Evolutionary conservation across 1,139 yeast genomes (phyloP), one percentile per base, ranked within the genome.

Genomic region (Entelexis sorbosivorans): DNA sequence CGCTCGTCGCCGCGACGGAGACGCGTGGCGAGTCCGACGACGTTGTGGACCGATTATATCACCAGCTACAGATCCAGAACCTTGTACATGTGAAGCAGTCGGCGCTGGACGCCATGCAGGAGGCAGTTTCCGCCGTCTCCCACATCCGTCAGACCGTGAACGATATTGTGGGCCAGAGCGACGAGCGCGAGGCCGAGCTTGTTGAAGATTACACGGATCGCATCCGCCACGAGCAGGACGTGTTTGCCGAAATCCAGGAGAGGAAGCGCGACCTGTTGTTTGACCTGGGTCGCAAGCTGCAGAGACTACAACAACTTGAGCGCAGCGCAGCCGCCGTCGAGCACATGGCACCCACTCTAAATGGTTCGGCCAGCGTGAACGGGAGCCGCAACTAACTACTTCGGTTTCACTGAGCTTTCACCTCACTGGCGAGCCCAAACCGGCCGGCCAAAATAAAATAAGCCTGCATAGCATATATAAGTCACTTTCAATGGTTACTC

Each of bases 41-140:
- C 6, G 42, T 52, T 5, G 34, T 43, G 1, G 7, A 10, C 14
- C 29, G 26, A 5, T 45, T 47, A 22, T 49, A 47, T 38, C 46
- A 31, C 39, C 47, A 29, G 34, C 49, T 48, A 33, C 47, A 45
- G 38, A 47, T 55, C 4, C 61, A 58, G 43, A 52, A 50, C 31
- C 52, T 55, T 4, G 20, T 10, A 13, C 53, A 51, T 17, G 49
- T 52, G 8, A 49, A 51, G 24, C 52, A 54, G 28, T 52, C 24
- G 20, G 42, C 42, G 3, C 31, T 38, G 29, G 17, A 38, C 10
- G 32, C 51, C 11, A 19, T 56, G 11, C 48, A 46, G 22, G 48
- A 35, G 20, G 47, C 55, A 5, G 26, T 44, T 5, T 48, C 33
- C 8, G 44, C 50, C 5, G 52, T 56, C 3, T 28, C 46, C 5